These are phyloP conservation scores for Geranium brycei DNA, from an alignment of 345 rosid genomes.

Conservation along the genomic window DNA sequence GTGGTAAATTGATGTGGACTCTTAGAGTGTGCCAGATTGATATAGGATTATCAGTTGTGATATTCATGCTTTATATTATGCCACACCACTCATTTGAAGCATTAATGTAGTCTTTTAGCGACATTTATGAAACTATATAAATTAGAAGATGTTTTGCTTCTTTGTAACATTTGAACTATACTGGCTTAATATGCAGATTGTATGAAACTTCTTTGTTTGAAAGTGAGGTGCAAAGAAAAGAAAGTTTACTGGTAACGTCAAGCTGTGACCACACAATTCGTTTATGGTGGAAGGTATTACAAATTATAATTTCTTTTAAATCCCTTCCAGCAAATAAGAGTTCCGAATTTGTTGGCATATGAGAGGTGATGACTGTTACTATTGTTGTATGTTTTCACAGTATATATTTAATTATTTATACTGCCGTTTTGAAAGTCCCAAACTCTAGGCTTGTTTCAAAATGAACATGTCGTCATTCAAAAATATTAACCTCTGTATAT, in stretches of 20 bases:
- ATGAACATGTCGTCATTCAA: too few relatives aligned
- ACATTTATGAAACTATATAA: too few relatives aligned
- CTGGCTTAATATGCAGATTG: conserved; percentile 27
- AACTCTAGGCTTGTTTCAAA: too few relatives aligned
- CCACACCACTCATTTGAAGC: background rate
- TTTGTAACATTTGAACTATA: conserved; percentile 5
- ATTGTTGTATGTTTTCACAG: too few relatives aligned
- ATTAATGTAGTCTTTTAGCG: background rate
- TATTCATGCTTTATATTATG: too few relatives aligned
- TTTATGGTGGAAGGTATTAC: conserved; percentile 60
- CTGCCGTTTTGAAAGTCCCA: too few relatives aligned
- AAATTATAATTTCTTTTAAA: conserved; percentile 5
- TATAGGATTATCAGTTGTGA: too few relatives aligned
- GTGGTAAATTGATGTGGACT: too few relatives aligned
- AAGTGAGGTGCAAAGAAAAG: conserved; percentile 25
- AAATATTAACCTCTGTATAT: too few relatives aligned
- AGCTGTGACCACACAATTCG: conserved; percentile 52
- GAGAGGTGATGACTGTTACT: too few relatives aligned
- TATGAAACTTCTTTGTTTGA: conserved; percentile 31
- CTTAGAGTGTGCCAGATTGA: too few relatives aligned
- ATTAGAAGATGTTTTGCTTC: background rate
- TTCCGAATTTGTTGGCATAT: background rate
- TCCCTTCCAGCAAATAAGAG: background rate
- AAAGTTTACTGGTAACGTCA: conserved; percentile 46
- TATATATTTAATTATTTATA: too few relatives aligned